These are phyloP conservation scores for Lobosporangium transversale DNA, from an alignment of 192 early-diverging fungal species.

Conservation along the genomic window DNA sequence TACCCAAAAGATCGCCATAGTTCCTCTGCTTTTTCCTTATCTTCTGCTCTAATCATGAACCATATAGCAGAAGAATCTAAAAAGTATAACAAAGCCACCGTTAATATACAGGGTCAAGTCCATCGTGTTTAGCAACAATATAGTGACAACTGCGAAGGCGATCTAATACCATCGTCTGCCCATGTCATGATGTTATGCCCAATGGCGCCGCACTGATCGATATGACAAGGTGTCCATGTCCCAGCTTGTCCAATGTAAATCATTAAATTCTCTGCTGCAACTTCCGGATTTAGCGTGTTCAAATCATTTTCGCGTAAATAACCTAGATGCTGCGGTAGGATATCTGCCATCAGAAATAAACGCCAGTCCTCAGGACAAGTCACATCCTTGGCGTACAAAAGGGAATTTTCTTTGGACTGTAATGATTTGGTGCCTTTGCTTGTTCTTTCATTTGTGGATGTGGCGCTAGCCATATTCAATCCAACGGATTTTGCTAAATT, in stretches of 20 bases:
- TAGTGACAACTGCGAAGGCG: neutral
- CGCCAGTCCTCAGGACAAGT: slow-evolving; percentile 33
- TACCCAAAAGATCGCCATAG: slow-evolving; percentile 30
- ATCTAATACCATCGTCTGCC: slow-evolving; percentile 45
- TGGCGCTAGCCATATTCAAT: no score
- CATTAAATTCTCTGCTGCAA: slow-evolving; percentile 47
- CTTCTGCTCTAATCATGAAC: slow-evolving; percentile 39
- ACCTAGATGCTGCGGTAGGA: slow-evolving; percentile 22
- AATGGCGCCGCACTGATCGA: slow-evolving; percentile 50
- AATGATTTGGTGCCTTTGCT: neutral
- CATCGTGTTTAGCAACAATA: no score
- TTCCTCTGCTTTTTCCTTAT: slow-evolving; percentile 19
- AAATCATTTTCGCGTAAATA: slow-evolving; percentile 45
- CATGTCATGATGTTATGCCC: slow-evolving; percentile 50
- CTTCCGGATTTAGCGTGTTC: slow-evolving; percentile 17
- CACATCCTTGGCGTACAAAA: slow-evolving; percentile 42
- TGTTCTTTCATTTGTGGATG: neutral
- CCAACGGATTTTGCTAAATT: neutral
- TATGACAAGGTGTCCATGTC: slow-evolving; percentile 48
- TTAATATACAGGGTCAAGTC: no score
- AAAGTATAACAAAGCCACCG: no score
- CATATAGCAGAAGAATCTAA: slow-evolving; percentile 38
- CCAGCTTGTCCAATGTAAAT: slow-evolving; percentile 46
- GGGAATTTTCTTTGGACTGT: neutral
- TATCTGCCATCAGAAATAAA: slow-evolving; percentile 5